Percentiles rank a stretch among this genome's conserved stretches.
Conservation (phyloP, 1,139 yeast species). For the Entelexis paramagnoliae region DNA sequence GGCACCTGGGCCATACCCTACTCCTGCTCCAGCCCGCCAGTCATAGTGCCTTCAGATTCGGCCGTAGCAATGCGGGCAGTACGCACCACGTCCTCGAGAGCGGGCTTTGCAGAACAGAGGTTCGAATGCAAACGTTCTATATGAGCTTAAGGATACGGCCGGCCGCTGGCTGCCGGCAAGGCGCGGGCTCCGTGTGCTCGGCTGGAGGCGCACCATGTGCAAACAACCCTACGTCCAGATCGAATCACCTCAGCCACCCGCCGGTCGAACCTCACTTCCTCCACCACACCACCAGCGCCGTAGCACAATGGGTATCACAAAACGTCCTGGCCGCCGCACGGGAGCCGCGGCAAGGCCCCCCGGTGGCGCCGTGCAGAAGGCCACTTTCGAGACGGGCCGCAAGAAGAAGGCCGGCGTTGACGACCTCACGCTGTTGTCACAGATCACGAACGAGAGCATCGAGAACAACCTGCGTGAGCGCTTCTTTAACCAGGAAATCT, state of each 20-base stretch:
- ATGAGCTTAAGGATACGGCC: too few relatives aligned
- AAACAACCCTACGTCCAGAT: constrained; percentile 2
- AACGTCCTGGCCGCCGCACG: constrained; percentile 25
- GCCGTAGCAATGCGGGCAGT: background rate
- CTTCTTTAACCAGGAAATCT: constrained; percentile 79
- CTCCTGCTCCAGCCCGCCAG: constrained; percentile 1
- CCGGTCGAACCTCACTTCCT: constrained; percentile 1
- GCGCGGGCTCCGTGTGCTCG: background rate
- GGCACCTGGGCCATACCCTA: constrained; percentile 5
- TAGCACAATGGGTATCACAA: constrained; percentile 23
- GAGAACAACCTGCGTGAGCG: constrained; percentile 84
- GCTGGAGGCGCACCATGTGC: background rate
- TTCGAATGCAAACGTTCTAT: too few relatives aligned
- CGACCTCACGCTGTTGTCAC: constrained; percentile 79
- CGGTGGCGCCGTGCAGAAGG: constrained; percentile 57
- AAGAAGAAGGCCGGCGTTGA: constrained; percentile 97
- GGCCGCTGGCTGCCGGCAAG: too few relatives aligned
- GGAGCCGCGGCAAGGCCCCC: constrained; percentile 11
- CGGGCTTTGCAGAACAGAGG: too few relatives aligned
- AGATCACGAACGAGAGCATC: constrained; percentile 84
- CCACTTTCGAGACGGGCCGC: constrained; percentile 78
- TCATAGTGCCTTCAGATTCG: background rate
- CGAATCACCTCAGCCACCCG: constrained; percentile 7
- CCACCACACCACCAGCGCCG: constrained; percentile 2
- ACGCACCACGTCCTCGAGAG: too few relatives aligned